phyloP scores from a whole-genome alignment of 208 protist species.

The Acanthamoeba divionensis region DNA sequence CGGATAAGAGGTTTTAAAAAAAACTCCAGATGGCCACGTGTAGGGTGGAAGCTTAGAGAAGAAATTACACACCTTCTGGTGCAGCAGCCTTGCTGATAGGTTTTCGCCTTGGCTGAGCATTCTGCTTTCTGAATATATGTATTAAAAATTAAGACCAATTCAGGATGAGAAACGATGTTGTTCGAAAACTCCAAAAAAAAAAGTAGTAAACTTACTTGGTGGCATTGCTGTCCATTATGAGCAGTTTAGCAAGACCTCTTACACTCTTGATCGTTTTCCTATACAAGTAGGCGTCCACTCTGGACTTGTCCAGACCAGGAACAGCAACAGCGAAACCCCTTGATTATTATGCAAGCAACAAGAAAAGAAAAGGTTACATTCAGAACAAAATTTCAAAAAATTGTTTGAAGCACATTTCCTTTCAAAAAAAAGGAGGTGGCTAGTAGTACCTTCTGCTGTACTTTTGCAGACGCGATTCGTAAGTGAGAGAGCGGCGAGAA shows the following conservation, averaged over 20 bases:
- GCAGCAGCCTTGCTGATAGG: too few species aligned
- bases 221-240: background rate
- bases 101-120: background rate
- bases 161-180: too few species aligned
- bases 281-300: background rate
- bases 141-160: background rate
- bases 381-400: background rate
- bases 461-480: slow-evolving; percentile 73
- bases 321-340: background rate
- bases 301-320: background rate
- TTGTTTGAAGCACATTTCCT: too few species aligned
- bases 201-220: background rate
- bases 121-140: background rate
- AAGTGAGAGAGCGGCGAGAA: slow-evolving; percentile 59
- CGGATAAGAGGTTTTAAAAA: too few species aligned
- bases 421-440: background rate
- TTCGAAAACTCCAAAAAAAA: too few species aligned
- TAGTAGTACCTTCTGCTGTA: slow-evolving; percentile 63
- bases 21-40: too few species aligned
- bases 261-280: background rate
- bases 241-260: background rate
- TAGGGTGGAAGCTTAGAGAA: too few species aligned
- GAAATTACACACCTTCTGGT: too few species aligned
- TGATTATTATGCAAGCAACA: background rate
- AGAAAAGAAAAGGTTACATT: background rate